Conservation (phyloP, 371 early-diverging fungal genomes). For the Syncephalastrum racemosum region DNA sequence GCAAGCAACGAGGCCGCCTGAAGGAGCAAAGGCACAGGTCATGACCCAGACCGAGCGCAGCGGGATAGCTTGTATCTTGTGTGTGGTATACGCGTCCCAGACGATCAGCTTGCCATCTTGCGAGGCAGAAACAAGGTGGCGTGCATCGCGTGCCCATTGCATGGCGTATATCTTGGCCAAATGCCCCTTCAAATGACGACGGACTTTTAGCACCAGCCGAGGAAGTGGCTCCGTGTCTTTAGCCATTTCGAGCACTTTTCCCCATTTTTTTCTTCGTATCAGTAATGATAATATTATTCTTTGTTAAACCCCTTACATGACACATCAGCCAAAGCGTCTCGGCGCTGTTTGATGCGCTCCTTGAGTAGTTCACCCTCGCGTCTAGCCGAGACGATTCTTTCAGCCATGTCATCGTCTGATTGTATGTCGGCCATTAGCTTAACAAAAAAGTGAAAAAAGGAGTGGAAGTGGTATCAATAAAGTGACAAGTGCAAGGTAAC, state of each 20-base stretch:
- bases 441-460: not conserved
- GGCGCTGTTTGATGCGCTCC: slow-evolving; percentile 92
- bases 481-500: not conserved
- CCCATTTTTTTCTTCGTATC: not conserved
- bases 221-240: slow-evolving; percentile 82
- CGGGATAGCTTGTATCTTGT: slow-evolving; percentile 97
- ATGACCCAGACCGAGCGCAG: slow-evolving; percentile 99
- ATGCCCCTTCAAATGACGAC: slow-evolving; percentile 94
- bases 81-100: slow-evolving; percentile 96
- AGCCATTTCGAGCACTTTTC: slow-evolving; percentile 44
- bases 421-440: slow-evolving; percentile 1
- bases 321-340: slow-evolving; percentile 91
- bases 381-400: slow-evolving; percentile 86
- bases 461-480: not conserved
- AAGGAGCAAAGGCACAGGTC: slow-evolving; percentile 98
- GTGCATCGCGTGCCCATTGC: slow-evolving; percentile 96
- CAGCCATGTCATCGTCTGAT: slow-evolving; percentile 72
- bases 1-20: slow-evolving; percentile 95
- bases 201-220: slow-evolving; percentile 90
- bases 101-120: slow-evolving; percentile 98
- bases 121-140: slow-evolving; percentile 94
- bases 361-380: slow-evolving; percentile 95
- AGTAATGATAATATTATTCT: not conserved
- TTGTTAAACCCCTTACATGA: slow-evolving; percentile 68
- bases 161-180: slow-evolving; percentile 98